A percentile compares a stretch with the other conserved stretches of the same genome.
These are phyloP conservation scores for Saccharata proteae DNA, from an alignment of 2,329 filamentous ascomycete genomes.

Conservation along the genomic window DNA sequence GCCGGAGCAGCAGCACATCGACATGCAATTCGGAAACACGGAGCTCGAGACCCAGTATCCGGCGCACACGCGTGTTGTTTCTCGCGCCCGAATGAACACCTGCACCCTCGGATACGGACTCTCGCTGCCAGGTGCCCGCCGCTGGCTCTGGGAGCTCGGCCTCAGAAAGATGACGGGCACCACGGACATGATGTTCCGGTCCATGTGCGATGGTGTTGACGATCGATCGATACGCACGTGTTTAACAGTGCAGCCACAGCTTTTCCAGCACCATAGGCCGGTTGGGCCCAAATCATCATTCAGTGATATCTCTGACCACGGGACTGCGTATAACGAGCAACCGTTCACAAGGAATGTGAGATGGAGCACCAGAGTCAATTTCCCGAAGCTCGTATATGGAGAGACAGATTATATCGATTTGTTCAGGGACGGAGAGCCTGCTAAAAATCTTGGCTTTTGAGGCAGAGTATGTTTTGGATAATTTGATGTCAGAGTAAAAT, in stretches of 20 bases:
- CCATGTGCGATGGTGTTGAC: constrained; percentile 18
- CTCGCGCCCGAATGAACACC: constrained; percentile 6
- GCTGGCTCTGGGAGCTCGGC: constrained; percentile 18
- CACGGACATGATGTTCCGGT: constrained; percentile 22
- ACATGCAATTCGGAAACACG: constrained; percentile 12
- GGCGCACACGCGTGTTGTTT: constrained; percentile 10
- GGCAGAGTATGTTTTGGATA: too few relatives aligned
- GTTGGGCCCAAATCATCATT: constrained; percentile 4
- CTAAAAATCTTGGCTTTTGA: too few relatives aligned
- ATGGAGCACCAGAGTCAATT: constrained; percentile 15
- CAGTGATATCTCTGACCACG: constrained; percentile 17
- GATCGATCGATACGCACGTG: constrained; percentile 12
- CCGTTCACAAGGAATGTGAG: constrained; percentile 14
- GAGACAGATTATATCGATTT: constrained; percentile 8
- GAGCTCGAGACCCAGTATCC: constrained; percentile 9
- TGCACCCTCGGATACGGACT: constrained; percentile 11
- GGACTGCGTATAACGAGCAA: constrained; percentile 9
- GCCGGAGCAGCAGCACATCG: constrained; percentile 12
- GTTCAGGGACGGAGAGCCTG: constrained; percentile 6
- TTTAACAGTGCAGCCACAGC: constrained; percentile 16
- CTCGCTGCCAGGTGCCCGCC: constrained; percentile 13
- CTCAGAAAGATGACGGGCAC: constrained; percentile 14
- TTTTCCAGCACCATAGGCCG: constrained; percentile 15
- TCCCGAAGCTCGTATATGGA: constrained; percentile 14
- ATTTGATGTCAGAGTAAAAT: too few relatives aligned